phyloP scores from a whole-genome alignment of 2,329 filamentous ascomycete species.

The Zymoseptoria tritici region DNA sequence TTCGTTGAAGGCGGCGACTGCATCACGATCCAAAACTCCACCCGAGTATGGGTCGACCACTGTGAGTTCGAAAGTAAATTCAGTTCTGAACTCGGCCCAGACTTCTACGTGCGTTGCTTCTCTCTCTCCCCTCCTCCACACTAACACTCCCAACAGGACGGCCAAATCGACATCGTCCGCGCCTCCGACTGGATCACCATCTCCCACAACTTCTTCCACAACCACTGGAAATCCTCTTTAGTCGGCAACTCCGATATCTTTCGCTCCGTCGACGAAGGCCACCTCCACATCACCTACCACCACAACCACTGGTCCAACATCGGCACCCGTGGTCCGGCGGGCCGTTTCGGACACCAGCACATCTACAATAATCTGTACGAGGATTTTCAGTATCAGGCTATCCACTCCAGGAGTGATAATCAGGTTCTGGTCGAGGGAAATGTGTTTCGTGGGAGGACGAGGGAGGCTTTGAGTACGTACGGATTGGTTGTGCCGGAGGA shows the following conservation, averaged over 20 bases:
- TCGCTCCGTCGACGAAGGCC: conserved; percentile 37
- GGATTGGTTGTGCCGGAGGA: conserved; percentile 50
- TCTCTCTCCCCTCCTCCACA: background rate
- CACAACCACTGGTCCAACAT: conserved; percentile 44
- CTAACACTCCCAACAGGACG: conserved; percentile 27
- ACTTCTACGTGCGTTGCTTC: conserved; percentile 16
- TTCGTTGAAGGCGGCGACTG: conserved; percentile 37
- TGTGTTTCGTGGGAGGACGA: conserved; percentile 42
- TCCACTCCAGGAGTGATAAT: conserved; percentile 44
- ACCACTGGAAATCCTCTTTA: conserved; percentile 41
- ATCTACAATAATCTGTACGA: conserved; percentile 46
- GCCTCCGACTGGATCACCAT: conserved; percentile 42
- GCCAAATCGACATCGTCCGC: conserved; percentile 41
- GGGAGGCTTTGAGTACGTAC: conserved; percentile 47
- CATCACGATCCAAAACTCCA: conserved; percentile 41
- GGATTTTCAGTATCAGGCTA: conserved; percentile 42
- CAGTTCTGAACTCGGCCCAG: conserved; percentile 16
- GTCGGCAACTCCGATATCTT: conserved; percentile 37
- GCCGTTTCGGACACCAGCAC: conserved; percentile 45
- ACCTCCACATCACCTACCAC: conserved; percentile 44
- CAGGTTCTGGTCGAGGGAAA: conserved; percentile 46
- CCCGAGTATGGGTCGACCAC: conserved; percentile 43
- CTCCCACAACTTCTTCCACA: conserved; percentile 44
- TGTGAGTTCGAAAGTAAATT: conserved; percentile 42
- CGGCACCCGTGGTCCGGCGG: conserved; percentile 43